Evolutionary conservation across 192 early-diverging fungal genomes (phyloP).

Genomic region (Diversispora eburnea): DNA sequence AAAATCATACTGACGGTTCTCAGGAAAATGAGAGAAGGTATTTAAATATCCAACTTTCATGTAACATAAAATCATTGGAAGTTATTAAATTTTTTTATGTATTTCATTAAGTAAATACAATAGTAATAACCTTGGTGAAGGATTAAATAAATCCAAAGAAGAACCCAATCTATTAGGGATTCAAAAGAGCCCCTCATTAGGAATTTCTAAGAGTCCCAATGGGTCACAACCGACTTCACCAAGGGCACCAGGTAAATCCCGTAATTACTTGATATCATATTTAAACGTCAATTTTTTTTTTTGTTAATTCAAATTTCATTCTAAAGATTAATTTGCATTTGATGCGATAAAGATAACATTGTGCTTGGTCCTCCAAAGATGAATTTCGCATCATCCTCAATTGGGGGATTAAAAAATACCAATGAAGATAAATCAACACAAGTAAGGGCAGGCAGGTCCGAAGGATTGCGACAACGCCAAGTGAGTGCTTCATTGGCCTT

Average conservation of each 20-base stretch:
- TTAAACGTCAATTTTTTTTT: too few relatives aligned
- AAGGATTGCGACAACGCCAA: slow-evolving; percentile 26
- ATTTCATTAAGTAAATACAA: background rate
- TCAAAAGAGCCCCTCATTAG: slow-evolving; percentile 17
- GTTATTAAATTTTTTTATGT: background rate
- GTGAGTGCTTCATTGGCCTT: slow-evolving; percentile 22
- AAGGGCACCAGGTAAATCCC: slow-evolving; percentile 4
- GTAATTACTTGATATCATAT: background rate
- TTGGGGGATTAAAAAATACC: slow-evolving; percentile 46
- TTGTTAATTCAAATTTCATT: too few relatives aligned
- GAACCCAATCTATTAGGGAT: slow-evolving; percentile 25
- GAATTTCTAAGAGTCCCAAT: slow-evolving; percentile 22
- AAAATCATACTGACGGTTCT: background rate
- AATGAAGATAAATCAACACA: slow-evolving; percentile 33
- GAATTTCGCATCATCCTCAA: slow-evolving; percentile 52
- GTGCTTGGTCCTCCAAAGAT: slow-evolving; percentile 56
- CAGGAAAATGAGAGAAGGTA: slow-evolving; percentile 23
- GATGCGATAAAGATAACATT: slow-evolving; percentile 39
- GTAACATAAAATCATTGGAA: background rate
- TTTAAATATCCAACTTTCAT: background rate
- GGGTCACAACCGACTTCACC: slow-evolving; percentile 7
- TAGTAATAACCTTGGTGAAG: slow-evolving; percentile 1
- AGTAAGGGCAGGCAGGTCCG: slow-evolving; percentile 16
- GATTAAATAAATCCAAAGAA: slow-evolving; percentile 24
- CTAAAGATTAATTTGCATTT: background rate